phyloP scores from a whole-genome alignment of 2,329 filamentous ascomycete genomes.

The Trichophyton simii region DNA sequence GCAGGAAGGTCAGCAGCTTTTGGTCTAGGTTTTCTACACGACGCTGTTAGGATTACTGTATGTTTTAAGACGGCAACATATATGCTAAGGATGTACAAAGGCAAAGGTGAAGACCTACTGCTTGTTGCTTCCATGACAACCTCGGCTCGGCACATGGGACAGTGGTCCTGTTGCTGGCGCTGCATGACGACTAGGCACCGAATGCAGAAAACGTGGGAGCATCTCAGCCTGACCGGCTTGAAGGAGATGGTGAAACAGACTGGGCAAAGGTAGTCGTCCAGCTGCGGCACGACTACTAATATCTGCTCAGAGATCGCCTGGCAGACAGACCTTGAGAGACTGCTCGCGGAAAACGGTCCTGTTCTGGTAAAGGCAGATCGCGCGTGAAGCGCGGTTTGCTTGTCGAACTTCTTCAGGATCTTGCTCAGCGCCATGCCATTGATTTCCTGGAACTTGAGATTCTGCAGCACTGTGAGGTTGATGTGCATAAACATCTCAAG shows the following conservation, averaged over 20 bases:
- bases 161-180: slow-evolving; percentile 52
- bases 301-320: slow-evolving; percentile 61
- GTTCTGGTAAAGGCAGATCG: slow-evolving; percentile 49
- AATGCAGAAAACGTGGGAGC: slow-evolving; percentile 71
- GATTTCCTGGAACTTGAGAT: slow-evolving; percentile 72
- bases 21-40: slow-evolving; percentile 54
- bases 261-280: slow-evolving; percentile 75
- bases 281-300: slow-evolving; percentile 59
- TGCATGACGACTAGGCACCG: slow-evolving; percentile 72
- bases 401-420: slow-evolving; percentile 87
- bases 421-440: slow-evolving; percentile 67
- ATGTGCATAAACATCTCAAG: slow-evolving; percentile 58
- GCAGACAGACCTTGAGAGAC: slow-evolving; percentile 63
- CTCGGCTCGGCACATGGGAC: slow-evolving; percentile 62
- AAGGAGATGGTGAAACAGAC: slow-evolving; percentile 70
- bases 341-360: slow-evolving; percentile 50
- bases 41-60: background rate
- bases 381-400: slow-evolving; percentile 62
- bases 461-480: slow-evolving; percentile 64
- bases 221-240: slow-evolving; percentile 64
- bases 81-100: background rate
- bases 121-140: slow-evolving; percentile 59
- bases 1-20: slow-evolving; percentile 55
- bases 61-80: background rate
- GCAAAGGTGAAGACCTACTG: slow-evolving; percentile 32